A percentile compares a stretch with the other conserved stretches of the same genome.
Evolutionary conservation across 257 asterid species (phyloP).

Genomic region (Primulina huaijiensis): DNA sequence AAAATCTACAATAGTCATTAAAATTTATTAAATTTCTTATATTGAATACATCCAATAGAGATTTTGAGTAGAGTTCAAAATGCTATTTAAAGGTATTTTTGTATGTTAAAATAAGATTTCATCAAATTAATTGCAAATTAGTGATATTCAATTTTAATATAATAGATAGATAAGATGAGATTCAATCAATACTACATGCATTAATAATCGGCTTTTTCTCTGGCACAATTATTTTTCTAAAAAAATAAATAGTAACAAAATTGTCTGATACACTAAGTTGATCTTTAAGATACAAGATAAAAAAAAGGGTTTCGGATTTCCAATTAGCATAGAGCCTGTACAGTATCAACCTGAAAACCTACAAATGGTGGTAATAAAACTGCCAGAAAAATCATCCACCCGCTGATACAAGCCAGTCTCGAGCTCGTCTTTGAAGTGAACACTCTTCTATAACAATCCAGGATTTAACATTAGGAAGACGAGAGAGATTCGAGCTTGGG

Average conservation of each 20-base stretch:
- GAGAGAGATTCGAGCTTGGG: conserved; percentile 87
- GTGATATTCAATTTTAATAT: no score
- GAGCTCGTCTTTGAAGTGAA: neutral
- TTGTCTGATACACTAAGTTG: neutral
- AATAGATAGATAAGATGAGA: no score
- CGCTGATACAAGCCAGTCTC: neutral
- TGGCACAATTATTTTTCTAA: neutral
- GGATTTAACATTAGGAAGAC: conserved; percentile 15
- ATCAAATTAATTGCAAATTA: no score
- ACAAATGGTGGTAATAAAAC: conserved; percentile 16
- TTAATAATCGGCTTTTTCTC: neutral
- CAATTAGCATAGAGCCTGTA: conserved; percentile 3
- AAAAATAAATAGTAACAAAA: neutral
- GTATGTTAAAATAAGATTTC: no score
- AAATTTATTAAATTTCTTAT: no score
- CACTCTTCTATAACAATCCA: neutral
- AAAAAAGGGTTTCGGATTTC: neutral
- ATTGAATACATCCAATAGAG: no score
- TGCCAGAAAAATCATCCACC: conserved; percentile 10
- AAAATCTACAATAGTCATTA: no score
- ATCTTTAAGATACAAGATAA: neutral
- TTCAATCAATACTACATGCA: no score
- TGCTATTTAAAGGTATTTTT: no score
- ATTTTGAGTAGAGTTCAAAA: no score
- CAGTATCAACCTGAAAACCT: conserved; percentile 17